phyloP scores from a whole-genome alignment of 164 flowering plant species.

The Warburgia ugandensis region DNA sequence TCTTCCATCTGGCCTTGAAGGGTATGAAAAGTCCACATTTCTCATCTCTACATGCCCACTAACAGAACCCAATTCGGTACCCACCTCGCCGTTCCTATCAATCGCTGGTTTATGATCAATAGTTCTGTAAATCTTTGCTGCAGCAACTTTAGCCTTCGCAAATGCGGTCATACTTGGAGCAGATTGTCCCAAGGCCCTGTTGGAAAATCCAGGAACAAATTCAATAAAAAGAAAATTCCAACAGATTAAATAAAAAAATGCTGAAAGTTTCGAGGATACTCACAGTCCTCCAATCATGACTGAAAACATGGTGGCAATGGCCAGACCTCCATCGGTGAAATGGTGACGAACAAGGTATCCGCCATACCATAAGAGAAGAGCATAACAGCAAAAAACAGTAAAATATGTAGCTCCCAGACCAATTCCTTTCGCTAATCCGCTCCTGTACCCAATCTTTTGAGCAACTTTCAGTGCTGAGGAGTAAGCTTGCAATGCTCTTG shows the following conservation, averaged over 20 bases:
- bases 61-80: constrained; percentile 61
- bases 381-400: constrained; percentile 92
- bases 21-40: constrained; percentile 67
- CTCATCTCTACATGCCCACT: constrained; percentile 73
- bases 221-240: neutral
- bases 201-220: neutral
- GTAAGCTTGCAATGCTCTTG: constrained; percentile 69
- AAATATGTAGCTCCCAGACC: constrained; percentile 93
- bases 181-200: constrained; percentile 82
- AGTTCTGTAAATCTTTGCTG: constrained; percentile 67
- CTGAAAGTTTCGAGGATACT: constrained; percentile 17
- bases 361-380: constrained; percentile 95
- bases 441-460: constrained; percentile 77
- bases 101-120: constrained; percentile 79
- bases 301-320: constrained; percentile 92
- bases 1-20: constrained; percentile 61
- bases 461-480: constrained; percentile 55
- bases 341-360: constrained; percentile 88
- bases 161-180: constrained; percentile 89
- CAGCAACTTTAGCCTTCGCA: constrained; percentile 89
- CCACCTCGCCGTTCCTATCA: constrained; percentile 52
- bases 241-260: neutral
- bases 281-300: constrained; percentile 98
- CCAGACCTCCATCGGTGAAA: constrained; percentile 90
- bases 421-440: constrained; percentile 80